Conservation (phyloP, 352 stramenopile genomes). For the Pythium graminicola region DNA sequence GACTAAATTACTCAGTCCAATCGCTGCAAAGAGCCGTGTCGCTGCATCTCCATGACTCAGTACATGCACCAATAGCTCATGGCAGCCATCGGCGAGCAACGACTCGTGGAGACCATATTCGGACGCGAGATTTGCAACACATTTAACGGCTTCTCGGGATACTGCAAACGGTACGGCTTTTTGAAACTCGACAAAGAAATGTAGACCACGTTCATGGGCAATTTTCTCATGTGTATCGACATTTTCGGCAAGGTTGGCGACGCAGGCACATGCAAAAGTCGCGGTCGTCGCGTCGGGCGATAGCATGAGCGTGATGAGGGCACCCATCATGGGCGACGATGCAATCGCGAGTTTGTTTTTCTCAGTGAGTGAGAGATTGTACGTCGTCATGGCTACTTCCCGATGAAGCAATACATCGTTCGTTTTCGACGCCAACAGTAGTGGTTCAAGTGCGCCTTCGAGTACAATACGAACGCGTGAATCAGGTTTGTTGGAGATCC, state of each 20-base stretch:
- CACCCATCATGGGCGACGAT: slow-evolving; percentile 62
- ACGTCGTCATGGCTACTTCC: slow-evolving; percentile 86
- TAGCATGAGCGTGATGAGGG: slow-evolving; percentile 84
- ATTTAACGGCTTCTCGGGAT: slow-evolving; percentile 63
- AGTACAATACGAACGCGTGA: slow-evolving; percentile 84
- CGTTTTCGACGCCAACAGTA: slow-evolving; percentile 79
- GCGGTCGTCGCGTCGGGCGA: slow-evolving; percentile 64
- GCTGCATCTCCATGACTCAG: slow-evolving; percentile 54
- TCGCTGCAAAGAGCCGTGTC: slow-evolving; percentile 78
- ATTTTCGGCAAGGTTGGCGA: slow-evolving; percentile 94
- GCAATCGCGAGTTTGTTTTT: slow-evolving; percentile 93
- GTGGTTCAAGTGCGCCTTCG: slow-evolving; percentile 85
- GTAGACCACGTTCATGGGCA: slow-evolving; percentile 59
- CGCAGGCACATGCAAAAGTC: slow-evolving; percentile 62
- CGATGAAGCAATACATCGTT: slow-evolving; percentile 68
- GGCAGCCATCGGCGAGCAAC: slow-evolving; percentile 68
- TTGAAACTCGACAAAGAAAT: slow-evolving; percentile 74
- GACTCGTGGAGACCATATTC: slow-evolving; percentile 86
- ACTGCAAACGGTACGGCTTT: slow-evolving; percentile 28
- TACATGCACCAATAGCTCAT: slow-evolving; percentile 75
- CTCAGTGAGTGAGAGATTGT: slow-evolving; percentile 92
- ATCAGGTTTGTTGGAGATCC: slow-evolving; percentile 78
- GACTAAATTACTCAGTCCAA: slow-evolving; percentile 90
- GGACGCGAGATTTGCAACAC: slow-evolving; percentile 60
- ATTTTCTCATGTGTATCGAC: slow-evolving; percentile 81